Conservation (phyloP, 2,329 filamentous ascomycete genomes). For the Pseudogymnoascus sp. region DNA sequence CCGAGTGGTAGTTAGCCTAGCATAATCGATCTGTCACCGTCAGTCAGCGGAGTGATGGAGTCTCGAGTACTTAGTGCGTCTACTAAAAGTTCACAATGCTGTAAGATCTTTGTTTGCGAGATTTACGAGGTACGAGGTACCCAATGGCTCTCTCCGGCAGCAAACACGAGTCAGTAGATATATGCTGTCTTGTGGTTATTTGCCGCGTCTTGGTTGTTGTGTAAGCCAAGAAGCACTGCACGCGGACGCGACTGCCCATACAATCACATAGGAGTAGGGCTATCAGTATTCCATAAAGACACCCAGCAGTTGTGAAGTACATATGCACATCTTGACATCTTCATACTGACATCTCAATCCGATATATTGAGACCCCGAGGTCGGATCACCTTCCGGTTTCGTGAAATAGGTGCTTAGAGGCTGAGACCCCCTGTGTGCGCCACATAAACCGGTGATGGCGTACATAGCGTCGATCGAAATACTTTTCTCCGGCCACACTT, state of each 20-base stretch:
- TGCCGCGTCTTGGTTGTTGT: neutral
- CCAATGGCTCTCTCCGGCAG: neutral
- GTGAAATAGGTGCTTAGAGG: neutral
- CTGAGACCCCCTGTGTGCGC: neutral
- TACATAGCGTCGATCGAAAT: slow-evolving; percentile 2
- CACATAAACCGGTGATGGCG: neutral
- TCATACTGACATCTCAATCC: neutral
- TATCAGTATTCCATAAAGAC: neutral
- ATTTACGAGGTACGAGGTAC: neutral
- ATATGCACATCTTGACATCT: neutral
- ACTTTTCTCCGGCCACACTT: neutral
- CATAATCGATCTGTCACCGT: neutral
- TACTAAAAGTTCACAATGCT: neutral
- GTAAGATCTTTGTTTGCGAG: neutral
- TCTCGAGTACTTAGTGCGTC: neutral
- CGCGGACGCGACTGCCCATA: neutral
- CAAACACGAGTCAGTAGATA: neutral
- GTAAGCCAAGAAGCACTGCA: neutral
- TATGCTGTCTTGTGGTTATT: neutral
- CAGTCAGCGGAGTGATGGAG: neutral
- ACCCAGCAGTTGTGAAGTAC: neutral
- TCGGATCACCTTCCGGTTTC: neutral
- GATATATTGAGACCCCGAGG: neutral
- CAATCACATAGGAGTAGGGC: neutral
- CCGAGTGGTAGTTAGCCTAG: neutral